These are phyloP conservation scores for Mortierella sp. DNA, from an alignment of 371 early-diverging fungal genomes.

Conservation along the genomic window DNA sequence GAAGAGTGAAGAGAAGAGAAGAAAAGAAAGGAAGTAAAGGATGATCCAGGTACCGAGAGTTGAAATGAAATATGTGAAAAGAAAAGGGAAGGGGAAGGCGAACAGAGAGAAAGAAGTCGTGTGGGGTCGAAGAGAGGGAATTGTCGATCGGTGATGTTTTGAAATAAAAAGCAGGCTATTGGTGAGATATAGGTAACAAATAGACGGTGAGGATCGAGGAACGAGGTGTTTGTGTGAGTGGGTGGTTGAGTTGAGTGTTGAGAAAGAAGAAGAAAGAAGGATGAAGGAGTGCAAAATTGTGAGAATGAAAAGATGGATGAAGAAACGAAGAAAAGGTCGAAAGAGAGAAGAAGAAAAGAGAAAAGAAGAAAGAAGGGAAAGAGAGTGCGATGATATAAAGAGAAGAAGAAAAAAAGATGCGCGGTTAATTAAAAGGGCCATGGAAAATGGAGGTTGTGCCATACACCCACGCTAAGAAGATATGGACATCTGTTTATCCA, in stretches of 20 bases:
- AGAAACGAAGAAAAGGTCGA: neutral
- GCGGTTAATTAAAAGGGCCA: slow-evolving; percentile 5
- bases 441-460: neutral
- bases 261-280: neutral
- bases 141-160: neutral
- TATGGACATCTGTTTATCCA: slow-evolving; percentile 14
- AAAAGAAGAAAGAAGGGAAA: neutral
- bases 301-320: neutral
- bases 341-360: slow-evolving; percentile 5
- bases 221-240: neutral
- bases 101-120: neutral
- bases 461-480: neutral
- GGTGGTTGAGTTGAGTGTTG: neutral
- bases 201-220: neutral
- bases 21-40: neutral
- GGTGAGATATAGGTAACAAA: neutral
- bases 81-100: neutral
- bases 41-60: slow-evolving; percentile 6
- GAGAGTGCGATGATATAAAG: neutral
- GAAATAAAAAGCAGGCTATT: neutral
- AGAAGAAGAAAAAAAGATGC: neutral
- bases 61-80: neutral
- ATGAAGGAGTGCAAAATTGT: neutral
- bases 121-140: neutral
- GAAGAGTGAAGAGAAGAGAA: neutral